Conservation (phyloP, 108 stramenopile species). For the Nitzschia inconspicua region DNA sequence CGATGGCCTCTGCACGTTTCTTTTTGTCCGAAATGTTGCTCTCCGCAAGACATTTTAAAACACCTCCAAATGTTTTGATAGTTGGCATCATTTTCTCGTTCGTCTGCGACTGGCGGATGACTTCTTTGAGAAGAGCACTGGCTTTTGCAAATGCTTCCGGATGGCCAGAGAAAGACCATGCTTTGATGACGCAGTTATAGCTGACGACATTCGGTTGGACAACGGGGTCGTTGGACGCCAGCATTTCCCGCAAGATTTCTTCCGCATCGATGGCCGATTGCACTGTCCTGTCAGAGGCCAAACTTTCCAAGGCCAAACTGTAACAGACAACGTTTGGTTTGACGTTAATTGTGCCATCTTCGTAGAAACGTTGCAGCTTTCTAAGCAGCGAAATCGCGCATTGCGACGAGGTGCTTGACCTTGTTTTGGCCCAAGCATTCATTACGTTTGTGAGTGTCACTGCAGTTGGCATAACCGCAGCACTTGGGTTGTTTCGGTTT, state of each 20-base stretch:
- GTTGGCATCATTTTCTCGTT: slow-evolving; percentile 20
- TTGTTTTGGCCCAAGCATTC: slow-evolving; percentile 44
- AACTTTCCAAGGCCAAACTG: slow-evolving; percentile 26
- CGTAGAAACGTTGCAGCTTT: slow-evolving; percentile 23
- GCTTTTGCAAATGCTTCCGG: slow-evolving; percentile 11
- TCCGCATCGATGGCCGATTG: slow-evolving; percentile 46
- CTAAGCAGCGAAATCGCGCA: slow-evolving; percentile 20
- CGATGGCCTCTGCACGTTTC: slow-evolving; percentile 18
- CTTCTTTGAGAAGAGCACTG: slow-evolving; percentile 13
- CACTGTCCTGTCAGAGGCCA: slow-evolving; percentile 19
- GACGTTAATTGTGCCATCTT: slow-evolving; percentile 4
- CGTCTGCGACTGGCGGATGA: slow-evolving; percentile 5
- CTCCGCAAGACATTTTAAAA: slow-evolving; percentile 22
- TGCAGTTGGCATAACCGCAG: slow-evolving; percentile 27
- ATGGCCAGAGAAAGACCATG: slow-evolving; percentile 29
- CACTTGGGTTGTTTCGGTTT: not conserved
- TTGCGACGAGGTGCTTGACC: slow-evolving; percentile 28
- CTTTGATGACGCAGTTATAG: slow-evolving; percentile 37
- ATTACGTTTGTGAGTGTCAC: slow-evolving; percentile 59
- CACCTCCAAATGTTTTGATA: slow-evolving; percentile 26
- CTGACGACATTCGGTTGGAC: slow-evolving; percentile 34
- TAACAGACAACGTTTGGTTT: slow-evolving; percentile 39
- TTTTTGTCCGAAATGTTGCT: slow-evolving; percentile 20
- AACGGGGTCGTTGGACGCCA: slow-evolving; percentile 38
- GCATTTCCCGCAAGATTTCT: slow-evolving; percentile 54